Conservation (phyloP, 2,329 filamentous ascomycete species). For the Alternaria sp. region DNA sequence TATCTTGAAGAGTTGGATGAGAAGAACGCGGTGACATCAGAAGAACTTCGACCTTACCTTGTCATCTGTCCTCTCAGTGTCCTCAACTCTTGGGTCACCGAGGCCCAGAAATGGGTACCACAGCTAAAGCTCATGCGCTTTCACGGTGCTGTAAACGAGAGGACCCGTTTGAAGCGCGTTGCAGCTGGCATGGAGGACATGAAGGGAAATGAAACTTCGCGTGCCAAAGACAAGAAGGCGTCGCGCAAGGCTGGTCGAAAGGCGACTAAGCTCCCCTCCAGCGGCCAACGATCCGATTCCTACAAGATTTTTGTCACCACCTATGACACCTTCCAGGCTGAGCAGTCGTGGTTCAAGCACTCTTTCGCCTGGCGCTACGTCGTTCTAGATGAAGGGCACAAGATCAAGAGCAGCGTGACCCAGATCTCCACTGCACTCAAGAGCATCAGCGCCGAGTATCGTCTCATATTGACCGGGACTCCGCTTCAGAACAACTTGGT, state of each 20-base stretch:
- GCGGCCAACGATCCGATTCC: conserved; percentile 30
- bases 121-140: conserved; percentile 86
- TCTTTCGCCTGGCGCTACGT: conserved; percentile 98
- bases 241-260: conserved; percentile 75
- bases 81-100: conserved; percentile 95
- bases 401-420: conserved; percentile 85
- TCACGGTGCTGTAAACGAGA: conserved; percentile 85
- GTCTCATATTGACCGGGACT: conserved; percentile 63
- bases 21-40: conserved; percentile 44
- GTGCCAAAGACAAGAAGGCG: conserved; percentile 87
- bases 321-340: conserved; percentile 99
- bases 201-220: conserved; percentile 63
- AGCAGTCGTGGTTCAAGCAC: conserved; percentile 90
- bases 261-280: conserved; percentile 41
- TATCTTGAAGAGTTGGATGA: conserved; percentile 94
- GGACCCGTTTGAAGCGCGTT: conserved; percentile 73
- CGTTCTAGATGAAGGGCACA: conserved; percentile 98
- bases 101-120: conserved; percentile 98
- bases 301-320: conserved; percentile 81
- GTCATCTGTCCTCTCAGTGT: conserved; percentile 97
- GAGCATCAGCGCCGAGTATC: conserved; percentile 57
- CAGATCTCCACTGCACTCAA: conserved; percentile 56
- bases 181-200: conserved; percentile 57
- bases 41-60: conserved; percentile 86
- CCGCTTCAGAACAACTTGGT: conserved; percentile 67